A percentile compares a stretch with the other conserved stretches of the same genome.
Evolutionary conservation across 192 early-diverging fungal genomes (phyloP).

Genomic region (Coemansia sp.): DNA sequence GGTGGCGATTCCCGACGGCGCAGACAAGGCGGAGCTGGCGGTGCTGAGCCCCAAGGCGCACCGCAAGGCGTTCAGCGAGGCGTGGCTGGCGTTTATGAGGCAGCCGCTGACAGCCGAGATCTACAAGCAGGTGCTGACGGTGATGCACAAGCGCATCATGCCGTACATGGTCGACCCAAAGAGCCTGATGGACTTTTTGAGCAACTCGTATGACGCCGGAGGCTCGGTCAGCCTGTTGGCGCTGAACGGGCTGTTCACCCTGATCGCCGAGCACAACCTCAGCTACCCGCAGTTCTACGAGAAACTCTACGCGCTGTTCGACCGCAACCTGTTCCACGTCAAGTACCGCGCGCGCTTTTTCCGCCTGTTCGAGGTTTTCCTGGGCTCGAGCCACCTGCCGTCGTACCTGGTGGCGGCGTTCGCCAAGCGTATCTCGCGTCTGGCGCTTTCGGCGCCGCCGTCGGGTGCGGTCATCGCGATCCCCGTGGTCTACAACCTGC

Average conservation of each 20-base stretch:
- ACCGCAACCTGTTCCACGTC: constrained; percentile 84
- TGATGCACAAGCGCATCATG: constrained; percentile 85
- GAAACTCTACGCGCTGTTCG: constrained; percentile 89
- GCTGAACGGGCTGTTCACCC: constrained; percentile 91
- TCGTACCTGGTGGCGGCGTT: constrained; percentile 90
- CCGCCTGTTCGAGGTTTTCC: constrained; percentile 84
- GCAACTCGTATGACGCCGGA: constrained; percentile 82
- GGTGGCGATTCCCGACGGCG: constrained; percentile 21
- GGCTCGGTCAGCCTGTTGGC: constrained; percentile 88
- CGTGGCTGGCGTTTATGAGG: constrained; percentile 75
- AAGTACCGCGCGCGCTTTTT: constrained; percentile 96
- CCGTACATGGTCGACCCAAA: constrained; percentile 78
- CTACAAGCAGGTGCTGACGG: constrained; percentile 78
- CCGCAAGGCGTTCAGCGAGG: constrained; percentile 67
- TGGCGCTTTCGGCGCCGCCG: constrained; percentile 81
- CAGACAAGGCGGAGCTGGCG: constrained; percentile 7
- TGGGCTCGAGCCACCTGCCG: constrained; percentile 84
- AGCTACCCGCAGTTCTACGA: constrained; percentile 98
- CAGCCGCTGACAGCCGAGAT: constrained; percentile 66
- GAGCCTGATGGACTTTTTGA: constrained; percentile 90
- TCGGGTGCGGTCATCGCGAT: constrained; percentile 78
- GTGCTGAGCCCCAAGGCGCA: constrained; percentile 61
- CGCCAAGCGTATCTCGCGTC: constrained; percentile 83
- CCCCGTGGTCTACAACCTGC: constrained; percentile 89
- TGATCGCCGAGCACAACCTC: constrained; percentile 92